Conservation (phyloP, 2,329 filamentous ascomycete species). For the Magnaporthales sp. region DNA sequence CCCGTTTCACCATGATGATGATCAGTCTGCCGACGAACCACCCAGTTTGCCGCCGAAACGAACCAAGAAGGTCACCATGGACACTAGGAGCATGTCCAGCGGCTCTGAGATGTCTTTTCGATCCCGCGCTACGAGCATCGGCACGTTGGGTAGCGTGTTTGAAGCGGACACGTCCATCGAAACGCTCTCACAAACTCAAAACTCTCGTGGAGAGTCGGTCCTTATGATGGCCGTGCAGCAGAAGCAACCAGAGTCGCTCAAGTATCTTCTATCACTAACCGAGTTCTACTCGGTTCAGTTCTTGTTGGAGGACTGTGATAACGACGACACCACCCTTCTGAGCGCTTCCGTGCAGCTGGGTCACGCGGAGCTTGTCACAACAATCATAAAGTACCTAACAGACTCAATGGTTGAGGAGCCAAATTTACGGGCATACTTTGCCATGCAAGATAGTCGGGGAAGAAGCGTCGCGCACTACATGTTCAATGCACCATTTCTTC, state of each 20-base stretch:
- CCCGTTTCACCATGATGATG: constrained; percentile 65
- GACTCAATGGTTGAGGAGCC: constrained; percentile 36
- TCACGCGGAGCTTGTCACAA: constrained; percentile 64
- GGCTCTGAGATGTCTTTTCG: constrained; percentile 77
- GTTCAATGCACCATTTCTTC: constrained; percentile 80
- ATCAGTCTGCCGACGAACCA: constrained; percentile 19
- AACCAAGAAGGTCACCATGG: constrained; percentile 79
- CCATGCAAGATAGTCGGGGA: constrained; percentile 72
- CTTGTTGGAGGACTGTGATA: constrained; percentile 77
- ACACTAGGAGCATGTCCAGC: constrained; percentile 79
- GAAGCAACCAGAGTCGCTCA: constrained; percentile 61
- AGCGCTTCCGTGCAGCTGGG: constrained; percentile 86
- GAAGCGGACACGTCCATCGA: constrained; percentile 85
- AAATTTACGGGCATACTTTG: constrained; percentile 59
- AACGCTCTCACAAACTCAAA: constrained; percentile 62
- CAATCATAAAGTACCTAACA: constrained; percentile 64
- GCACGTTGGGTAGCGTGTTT: constrained; percentile 62
- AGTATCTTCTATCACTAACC: constrained; percentile 68
- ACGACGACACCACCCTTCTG: constrained; percentile 80
- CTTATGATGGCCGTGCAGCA: constrained; percentile 78
- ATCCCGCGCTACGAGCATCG: constrained; percentile 70
- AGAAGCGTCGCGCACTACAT: constrained; percentile 92
- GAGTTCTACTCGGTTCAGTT: constrained; percentile 65
- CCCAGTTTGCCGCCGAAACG: constrained; percentile 35
- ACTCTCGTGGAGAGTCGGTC: constrained; percentile 70